phyloP scores from a whole-genome alignment of 1,284 basidiomycete genomes.

The Ganoderma resinaceum region DNA sequence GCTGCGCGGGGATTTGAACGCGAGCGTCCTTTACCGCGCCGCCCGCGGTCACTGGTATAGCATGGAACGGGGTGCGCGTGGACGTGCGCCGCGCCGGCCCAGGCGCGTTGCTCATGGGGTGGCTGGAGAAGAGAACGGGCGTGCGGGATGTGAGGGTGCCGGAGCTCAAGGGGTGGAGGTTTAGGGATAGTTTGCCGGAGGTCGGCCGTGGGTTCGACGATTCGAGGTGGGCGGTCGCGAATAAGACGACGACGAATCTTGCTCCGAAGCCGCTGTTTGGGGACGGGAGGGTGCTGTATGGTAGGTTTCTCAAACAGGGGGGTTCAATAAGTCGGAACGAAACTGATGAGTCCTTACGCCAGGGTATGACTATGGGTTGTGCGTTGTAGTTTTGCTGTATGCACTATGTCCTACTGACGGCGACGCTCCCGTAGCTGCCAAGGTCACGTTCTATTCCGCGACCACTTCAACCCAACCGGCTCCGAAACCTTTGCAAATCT shows the following conservation, averaged over 20 bases:
- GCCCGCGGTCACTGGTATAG: slow-evolving; percentile 53
- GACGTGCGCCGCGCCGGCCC: slow-evolving; percentile 42
- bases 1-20: slow-evolving; percentile 56
- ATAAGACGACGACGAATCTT: slow-evolving; percentile 76
- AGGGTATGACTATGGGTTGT: slow-evolving; percentile 84
- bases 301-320: slow-evolving; percentile 8
- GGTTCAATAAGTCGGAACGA: neutral
- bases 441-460: slow-evolving; percentile 81
- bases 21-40: slow-evolving; percentile 59
- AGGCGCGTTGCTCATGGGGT: slow-evolving; percentile 35
- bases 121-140: slow-evolving; percentile 28
- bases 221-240: slow-evolving; percentile 65
- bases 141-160: slow-evolving; percentile 41
- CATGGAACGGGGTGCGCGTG: slow-evolving; percentile 73
- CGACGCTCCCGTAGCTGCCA: slow-evolving; percentile 66
- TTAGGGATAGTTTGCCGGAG: slow-evolving; percentile 76
- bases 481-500: slow-evolving; percentile 68
- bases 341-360: neutral
- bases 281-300: slow-evolving; percentile 75
- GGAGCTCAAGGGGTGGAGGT: slow-evolving; percentile 68
- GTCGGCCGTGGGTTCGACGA: slow-evolving; percentile 63
- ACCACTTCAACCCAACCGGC: slow-evolving; percentile 72
- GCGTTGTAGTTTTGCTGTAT: slow-evolving; percentile 38
- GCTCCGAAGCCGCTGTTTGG: slow-evolving; percentile 74
- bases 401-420: neutral